Evolutionary conservation across 2,329 filamentous ascomycete species (phyloP).

Genomic region (Exutisphaerella laricina): DNA sequence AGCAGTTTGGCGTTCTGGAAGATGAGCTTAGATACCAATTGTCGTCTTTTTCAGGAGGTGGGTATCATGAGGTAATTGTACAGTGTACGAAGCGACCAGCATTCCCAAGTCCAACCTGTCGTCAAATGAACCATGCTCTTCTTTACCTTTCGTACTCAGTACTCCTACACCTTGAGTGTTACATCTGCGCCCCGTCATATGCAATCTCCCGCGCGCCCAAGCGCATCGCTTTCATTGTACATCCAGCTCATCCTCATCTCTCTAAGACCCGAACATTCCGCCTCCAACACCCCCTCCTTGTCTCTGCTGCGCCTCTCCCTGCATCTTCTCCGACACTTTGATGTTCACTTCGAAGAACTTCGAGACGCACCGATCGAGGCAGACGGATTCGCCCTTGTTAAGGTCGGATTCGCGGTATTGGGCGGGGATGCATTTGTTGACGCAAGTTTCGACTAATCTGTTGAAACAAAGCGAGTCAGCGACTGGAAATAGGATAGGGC

Average conservation of each 20-base stretch:
- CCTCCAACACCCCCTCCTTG: slow-evolving; percentile 51
- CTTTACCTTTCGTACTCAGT: no score
- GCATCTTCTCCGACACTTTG: slow-evolving; percentile 96
- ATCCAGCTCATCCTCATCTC: neutral
- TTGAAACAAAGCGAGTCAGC: neutral
- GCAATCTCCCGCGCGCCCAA: neutral
- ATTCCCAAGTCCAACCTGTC: neutral
- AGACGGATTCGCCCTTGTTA: slow-evolving; percentile 98
- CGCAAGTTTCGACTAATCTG: slow-evolving; percentile 74
- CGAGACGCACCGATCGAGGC: slow-evolving; percentile 91
- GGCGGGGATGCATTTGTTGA: slow-evolving; percentile 84
- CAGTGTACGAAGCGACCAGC: slow-evolving; percentile 1
- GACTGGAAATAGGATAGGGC: neutral
- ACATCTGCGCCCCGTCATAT: neutral
- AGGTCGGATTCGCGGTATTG: slow-evolving; percentile 94
- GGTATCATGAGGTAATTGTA: slow-evolving; percentile 9
- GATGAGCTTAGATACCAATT: slow-evolving; percentile 7
- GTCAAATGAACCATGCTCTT: neutral
- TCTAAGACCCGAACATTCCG: slow-evolving; percentile 30
- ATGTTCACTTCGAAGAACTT: slow-evolving; percentile 99
- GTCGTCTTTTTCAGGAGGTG: slow-evolving; percentile 5
- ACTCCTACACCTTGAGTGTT: no score
- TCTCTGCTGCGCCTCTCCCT: slow-evolving; percentile 70
- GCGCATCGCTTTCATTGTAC: no score
- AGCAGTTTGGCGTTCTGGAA: slow-evolving; percentile 4